Percentiles rank a stretch among this genome's conserved stretches.
Evolutionary conservation across 225 moss, liverwort and hornwort genomes (phyloP).

Genomic region (Physcomitrium patens): DNA sequence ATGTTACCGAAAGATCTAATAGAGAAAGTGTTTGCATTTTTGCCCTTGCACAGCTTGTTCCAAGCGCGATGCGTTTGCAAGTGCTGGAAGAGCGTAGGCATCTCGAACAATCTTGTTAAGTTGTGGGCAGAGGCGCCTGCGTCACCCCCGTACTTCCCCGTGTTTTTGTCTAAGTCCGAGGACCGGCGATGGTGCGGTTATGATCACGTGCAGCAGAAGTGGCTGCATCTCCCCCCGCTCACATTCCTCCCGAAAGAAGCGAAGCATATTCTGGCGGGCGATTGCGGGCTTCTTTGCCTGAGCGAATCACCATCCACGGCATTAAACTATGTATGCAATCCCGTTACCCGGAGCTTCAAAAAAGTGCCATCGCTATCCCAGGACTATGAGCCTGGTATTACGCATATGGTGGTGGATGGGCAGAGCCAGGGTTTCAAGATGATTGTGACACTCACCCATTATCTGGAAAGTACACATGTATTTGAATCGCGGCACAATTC

Average conservation of each 20-base stretch:
- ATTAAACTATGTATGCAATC: conserved; percentile 59
- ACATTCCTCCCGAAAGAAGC: conserved; percentile 62
- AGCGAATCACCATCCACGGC: conserved; percentile 46
- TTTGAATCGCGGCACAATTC: conserved; percentile 54
- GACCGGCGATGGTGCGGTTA: conserved; percentile 70
- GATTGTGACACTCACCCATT: conserved; percentile 56
- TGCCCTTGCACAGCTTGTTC: conserved; percentile 61
- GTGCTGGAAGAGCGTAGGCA: conserved; percentile 55
- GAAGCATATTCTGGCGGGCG: conserved; percentile 57
- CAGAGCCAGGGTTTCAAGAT: conserved; percentile 49
- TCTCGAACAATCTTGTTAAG: conserved; percentile 66
- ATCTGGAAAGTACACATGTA: conserved; percentile 62
- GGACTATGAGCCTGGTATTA: conserved; percentile 58
- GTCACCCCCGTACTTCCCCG: conserved; percentile 57
- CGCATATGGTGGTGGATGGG: conserved; percentile 66
- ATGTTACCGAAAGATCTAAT: conserved; percentile 67
- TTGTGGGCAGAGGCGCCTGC: conserved; percentile 57
- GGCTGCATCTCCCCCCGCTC: conserved; percentile 63
- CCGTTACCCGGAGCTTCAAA: conserved; percentile 49
- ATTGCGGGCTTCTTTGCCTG: conserved; percentile 55
- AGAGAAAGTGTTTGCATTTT: conserved; percentile 64
- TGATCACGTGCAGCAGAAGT: conserved; percentile 56
- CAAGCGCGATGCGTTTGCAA: conserved; percentile 69
- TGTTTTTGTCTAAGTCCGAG: conserved; percentile 53
- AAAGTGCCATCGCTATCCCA: conserved; percentile 45